Evolutionary conservation across 345 rosid genomes (phyloP), one percentile per base, ranked within the genome.

Genomic region (Populus alba): DNA sequence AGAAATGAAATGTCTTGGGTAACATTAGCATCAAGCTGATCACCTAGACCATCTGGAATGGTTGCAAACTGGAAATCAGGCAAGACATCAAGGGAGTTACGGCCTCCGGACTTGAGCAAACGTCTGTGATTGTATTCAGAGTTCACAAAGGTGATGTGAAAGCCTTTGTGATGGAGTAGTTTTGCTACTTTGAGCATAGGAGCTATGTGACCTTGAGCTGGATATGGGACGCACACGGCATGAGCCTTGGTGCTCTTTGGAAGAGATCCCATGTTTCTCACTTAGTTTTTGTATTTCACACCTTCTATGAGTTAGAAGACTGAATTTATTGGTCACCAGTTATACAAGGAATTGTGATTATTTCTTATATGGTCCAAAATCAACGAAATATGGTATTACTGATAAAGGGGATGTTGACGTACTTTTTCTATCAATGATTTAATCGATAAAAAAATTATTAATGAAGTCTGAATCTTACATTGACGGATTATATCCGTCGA

Each of bases 101-200:
- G 3, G 17, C 55, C 72, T 9, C 72, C 13, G 20, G 72, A 70
- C 23, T 41, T 70, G 31, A 43, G 53, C 8, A 70, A 39, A 16
- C 72, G 53, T 10, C 31, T 70, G 51, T 70, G 53, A 13, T 41
- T 70, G 10, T 33, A 33, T 37, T 67, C 70, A 1, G 70, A 83
- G 86, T 85, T 78, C 29, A 87, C 86, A 31, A 88, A 88, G 38
- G 86, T 88, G 39, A 85, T 66, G 39, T 80, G 81, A 75, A 87
- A 82, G 79, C 89, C 87, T 72, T 31, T 72, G 12, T 8, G 45
- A 78, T 84, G 85, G 67, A 86, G 81, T 13, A 84, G 75, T 63
- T 86, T 84, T n/a, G 86, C 87, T 2, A 84, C n/a, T 41, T 76
- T 69, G 1, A 86, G 49, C 85, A 86, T 62, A 4, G 89, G 83